These are phyloP conservation scores for Globisporangium paddicum DNA, from an alignment of 352 stramenopile species.

Conservation along the genomic window DNA sequence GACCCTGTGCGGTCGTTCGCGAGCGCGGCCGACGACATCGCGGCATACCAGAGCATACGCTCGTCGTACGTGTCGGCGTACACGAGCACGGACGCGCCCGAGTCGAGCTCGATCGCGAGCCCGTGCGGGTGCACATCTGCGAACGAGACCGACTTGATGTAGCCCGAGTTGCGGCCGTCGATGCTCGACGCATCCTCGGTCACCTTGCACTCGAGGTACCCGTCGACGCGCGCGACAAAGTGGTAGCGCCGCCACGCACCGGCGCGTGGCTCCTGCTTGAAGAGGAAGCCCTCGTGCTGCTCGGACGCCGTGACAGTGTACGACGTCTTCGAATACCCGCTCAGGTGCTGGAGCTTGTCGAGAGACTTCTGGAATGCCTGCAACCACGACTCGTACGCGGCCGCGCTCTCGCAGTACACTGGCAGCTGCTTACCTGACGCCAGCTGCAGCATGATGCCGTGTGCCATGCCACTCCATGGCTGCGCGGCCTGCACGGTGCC, in stretches of 20 bases:
- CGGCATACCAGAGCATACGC: conserved; percentile 78
- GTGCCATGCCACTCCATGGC: conserved; percentile 36
- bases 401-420: conserved; percentile 38
- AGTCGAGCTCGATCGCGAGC: conserved; percentile 64
- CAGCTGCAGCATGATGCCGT: conserved; percentile 54
- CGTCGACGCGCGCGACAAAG: conserved; percentile 64
- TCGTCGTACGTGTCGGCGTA: conserved; percentile 81
- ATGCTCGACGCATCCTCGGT: conserved; percentile 26
- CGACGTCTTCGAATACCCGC: conserved; percentile 57
- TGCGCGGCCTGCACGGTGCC: conserved; percentile 44
- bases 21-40: conserved; percentile 54
- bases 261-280: conserved; percentile 47
- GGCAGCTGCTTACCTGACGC: conserved; percentile 34
- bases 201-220: conserved; percentile 67
- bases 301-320: conserved; percentile 63
- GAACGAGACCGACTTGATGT: conserved; percentile 64
- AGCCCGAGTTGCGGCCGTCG: conserved; percentile 54
- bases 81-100: conserved; percentile 57
- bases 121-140: conserved; percentile 66
- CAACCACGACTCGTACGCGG: conserved; percentile 53
- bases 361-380: conserved; percentile 40
- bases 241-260: conserved; percentile 53
- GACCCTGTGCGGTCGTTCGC: conserved; percentile 37
- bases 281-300: conserved; percentile 66
- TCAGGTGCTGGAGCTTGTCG: conserved; percentile 44